Percentiles rank a stretch among this genome's conserved stretches.
These are phyloP conservation scores for Blakeslea trispora DNA, from an alignment of 371 early-diverging fungal species.

Conservation along the genomic window DNA sequence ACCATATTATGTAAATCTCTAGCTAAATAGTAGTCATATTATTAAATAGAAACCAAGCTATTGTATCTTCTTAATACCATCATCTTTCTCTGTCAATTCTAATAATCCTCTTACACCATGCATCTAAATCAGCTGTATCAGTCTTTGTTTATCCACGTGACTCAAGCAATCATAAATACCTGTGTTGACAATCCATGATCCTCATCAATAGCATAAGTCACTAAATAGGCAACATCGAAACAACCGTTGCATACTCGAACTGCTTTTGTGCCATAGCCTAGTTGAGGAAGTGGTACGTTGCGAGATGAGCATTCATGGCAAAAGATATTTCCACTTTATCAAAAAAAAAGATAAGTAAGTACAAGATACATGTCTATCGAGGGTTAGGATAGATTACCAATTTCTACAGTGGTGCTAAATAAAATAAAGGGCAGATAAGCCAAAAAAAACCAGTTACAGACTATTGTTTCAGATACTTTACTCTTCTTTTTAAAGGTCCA, in stretches of 20 bases:
- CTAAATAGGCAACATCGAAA: constrained; percentile 64
- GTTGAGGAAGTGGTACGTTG: constrained; percentile 60
- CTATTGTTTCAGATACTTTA: constrained; percentile 18
- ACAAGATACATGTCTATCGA: too few relatives aligned
- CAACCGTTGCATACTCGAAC: constrained; percentile 65
- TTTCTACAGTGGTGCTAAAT: constrained; percentile 67
- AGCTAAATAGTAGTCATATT: constrained; percentile 44
- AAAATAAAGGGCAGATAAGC: not conserved
- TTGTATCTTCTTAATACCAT: constrained; percentile 36
- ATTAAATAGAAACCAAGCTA: not conserved
- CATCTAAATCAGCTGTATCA: constrained; percentile 38
- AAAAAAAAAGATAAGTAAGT: too few relatives aligned
- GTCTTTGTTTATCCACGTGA: not conserved
- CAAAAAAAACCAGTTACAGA: not conserved
- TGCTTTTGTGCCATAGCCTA: constrained; percentile 61
- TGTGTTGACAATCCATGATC: constrained; percentile 63
- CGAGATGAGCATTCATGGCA: constrained; percentile 64
- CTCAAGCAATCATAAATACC: constrained; percentile 28
- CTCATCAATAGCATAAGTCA: constrained; percentile 63
- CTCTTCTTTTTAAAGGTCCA: constrained; percentile 49
- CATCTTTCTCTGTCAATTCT: constrained; percentile 57
- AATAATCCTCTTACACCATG: constrained; percentile 66
- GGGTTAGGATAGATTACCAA: too few relatives aligned
- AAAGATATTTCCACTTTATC: constrained; percentile 61
- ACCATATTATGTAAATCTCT: constrained; percentile 54